Base-by-base conservation (phyloP, 2,329 filamentous ascomycete species). In the Aspergillus pseudotamarii region DNA sequence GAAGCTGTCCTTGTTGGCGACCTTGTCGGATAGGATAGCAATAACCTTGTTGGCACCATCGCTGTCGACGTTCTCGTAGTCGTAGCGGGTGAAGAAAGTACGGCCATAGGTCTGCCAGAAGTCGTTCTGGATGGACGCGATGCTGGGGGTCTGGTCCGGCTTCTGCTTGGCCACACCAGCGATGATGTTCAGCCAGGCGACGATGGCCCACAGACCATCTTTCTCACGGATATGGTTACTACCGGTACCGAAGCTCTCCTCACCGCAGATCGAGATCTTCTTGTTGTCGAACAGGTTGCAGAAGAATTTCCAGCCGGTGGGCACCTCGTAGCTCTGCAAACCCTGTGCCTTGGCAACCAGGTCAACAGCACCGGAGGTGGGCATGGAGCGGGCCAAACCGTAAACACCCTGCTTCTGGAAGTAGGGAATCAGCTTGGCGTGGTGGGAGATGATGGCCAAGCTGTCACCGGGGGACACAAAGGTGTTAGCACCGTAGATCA, bases 201-300 rank as follows among this genome's bases (percentile, higher is more conserved):
- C 91, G 66, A 99, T 88, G 64, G 95, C 95, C 95, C 95, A 99
- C 48, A 99, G 87, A 66, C 95, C 95, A 75, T 99, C 95, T 87
- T 99, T 99, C 84, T 99, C 95, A 72, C 95, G 93, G 76, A 99
- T 97, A 81, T 99, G 95, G 84, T 99, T 97, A 81, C 92, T 96
- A 45, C 95, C 95, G 12, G 95, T 99, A 70, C 95, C 95, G 79
- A 99, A 99, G 68, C 91, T 95, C 86, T 99, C 95, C 82, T 99
- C 95, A 63, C 95, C 95, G 76, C 95, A 99, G 78, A 99, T 99
- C 75, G 95, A 97, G 76, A 97, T 90, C 86, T 96, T 97, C 82
- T 96, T 85, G 69, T 92, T 91, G 75, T 97, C 94, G 74, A 97
- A 97, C 63, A 97, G 86, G 72, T 93, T 93, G 77, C 94, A 97